Evolutionary conservation across 179 eudicot genomes (phyloP), one percentile per base, ranked within the genome.

Genomic region (Patellifolia procumbens): DNA sequence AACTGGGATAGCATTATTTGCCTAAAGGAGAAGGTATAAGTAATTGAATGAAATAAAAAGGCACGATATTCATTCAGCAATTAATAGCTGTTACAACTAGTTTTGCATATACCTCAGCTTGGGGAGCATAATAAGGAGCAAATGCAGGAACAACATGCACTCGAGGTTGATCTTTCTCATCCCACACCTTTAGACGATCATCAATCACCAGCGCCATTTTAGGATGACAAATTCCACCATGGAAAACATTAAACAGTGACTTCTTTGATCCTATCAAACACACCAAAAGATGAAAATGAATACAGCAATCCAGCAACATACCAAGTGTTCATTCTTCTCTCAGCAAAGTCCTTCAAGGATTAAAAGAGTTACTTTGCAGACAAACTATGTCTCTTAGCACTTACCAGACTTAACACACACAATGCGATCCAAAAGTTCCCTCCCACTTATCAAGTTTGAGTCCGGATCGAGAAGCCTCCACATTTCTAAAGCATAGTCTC

Each of bases 401-500:
- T 86, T 80, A 88, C 98, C 99, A 72, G 96, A 80, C 74, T 96
- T 96, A 63, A 93, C 98, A 76, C 97, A 96, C 46, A 93, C 99
- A 75, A 96, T 86, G 37, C 99, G 99, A 74, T 91, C 91, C 87
- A 90, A 83, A 56, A 96, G 80, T 74, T 91, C 91, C 74, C 80
- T 86, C 29, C 88, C 65, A 84, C 73, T 85, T 68, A 96, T 96
- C 85, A 96, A 87, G 74, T 90, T 91, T 66, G 94, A 87, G 74
- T 90, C 98, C 13, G 98, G 99, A 86, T 96, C 99, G 75, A 96
- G 97, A 86, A 93, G 98, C 79, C 98, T 86, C 99, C 99, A 96
- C 99, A 95, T 95, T 86, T 95, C 99, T 81, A 95, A 81, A 68
- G 99, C 99, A 88, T 96, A 96, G 75, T 96, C 99, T 79, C 97